Conservation (phyloP, 2,329 filamentous ascomycete genomes). For the Mycosphaerella sp. region DNA sequence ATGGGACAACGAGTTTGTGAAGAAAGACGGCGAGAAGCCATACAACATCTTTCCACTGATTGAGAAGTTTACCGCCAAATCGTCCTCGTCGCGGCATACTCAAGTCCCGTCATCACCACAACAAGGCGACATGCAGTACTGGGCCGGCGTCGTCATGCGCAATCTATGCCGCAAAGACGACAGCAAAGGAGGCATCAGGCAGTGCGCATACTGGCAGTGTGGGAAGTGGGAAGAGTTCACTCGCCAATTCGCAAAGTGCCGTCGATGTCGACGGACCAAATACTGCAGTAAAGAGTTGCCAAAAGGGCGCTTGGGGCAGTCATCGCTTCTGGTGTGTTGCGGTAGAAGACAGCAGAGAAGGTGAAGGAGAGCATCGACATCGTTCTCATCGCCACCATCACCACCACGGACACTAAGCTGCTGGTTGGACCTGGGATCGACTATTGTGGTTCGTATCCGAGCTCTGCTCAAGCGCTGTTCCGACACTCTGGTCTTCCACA, state of each 20-base stretch:
- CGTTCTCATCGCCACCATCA: conserved; percentile 23
- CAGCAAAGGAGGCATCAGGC: conserved; percentile 83
- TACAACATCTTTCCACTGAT: conserved; percentile 93
- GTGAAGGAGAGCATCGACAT: conserved; percentile 24
- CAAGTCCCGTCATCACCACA: conserved; percentile 55
- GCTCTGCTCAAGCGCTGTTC: neutral
- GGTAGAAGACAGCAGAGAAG: conserved; percentile 44
- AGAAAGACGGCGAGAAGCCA: conserved; percentile 27
- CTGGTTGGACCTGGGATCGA: neutral
- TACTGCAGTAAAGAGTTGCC: conserved; percentile 97
- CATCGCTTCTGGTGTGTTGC: conserved; percentile 96
- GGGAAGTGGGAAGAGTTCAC: conserved; percentile 98
- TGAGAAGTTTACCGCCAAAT: conserved; percentile 91
- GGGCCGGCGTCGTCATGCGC: conserved; percentile 98
- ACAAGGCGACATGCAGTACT: conserved; percentile 80
- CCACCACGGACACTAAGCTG: conserved; percentile 16
- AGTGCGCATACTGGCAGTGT: conserved; percentile 97
- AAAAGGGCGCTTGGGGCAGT: conserved; percentile 98
- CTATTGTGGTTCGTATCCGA: neutral
- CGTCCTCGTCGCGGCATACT: conserved; percentile 54
- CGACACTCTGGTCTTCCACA: neutral
- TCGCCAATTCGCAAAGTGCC: conserved; percentile 95
- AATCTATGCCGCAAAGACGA: conserved; percentile 98
- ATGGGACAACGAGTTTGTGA: conserved; percentile 79
- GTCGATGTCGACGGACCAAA: conserved; percentile 90